Base-by-base conservation (phyloP, 805 yeast species). In the Ogataea zsoltii region DNA sequence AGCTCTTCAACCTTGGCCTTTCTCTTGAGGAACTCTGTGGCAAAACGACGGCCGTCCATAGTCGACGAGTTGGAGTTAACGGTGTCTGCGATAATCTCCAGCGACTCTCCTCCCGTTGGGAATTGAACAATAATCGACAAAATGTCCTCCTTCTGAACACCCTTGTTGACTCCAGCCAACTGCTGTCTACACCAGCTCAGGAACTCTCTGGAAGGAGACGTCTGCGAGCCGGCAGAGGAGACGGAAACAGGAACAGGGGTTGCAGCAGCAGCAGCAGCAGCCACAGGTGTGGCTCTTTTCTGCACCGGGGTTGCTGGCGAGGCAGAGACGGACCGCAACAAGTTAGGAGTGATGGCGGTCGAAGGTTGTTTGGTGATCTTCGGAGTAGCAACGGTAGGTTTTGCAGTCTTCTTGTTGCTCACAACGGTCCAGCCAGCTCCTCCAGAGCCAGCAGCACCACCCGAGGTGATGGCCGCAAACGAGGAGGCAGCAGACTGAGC, bases 41-140 rank as follows among this genome's bases (percentile, higher is more conserved):
- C 96, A 71, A 91, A 92, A 54, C 96, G 76, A 62, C 96, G 82
- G 18, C 98, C 98, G 64, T 94, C 97, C 86, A 92, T 83, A 1
- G 91, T 85, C 2, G 91, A 78, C 33, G 96, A 85, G 49, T 89
- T 86, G 19, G 94, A 82, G 69, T 89, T 90, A 47, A 92, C 82
- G 11, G 97, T 88, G 60, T 92, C 99, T 2, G 96, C 85, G 61
- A 92, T 90, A 62, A 92, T 87, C 63, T 84, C 96, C 39, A 76
- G 73, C 0, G 96, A 80, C 55, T 89, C 96, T 6, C 74, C 56
- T 32, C 82, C 79, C n/a, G 77, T 67, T 29, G 97, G 97, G 50
- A 92, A 76, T 49, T 89, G 83, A 50, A 91, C 70, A 57, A 94
- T 76, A 61, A 94, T 83, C 45, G 85, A 83, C 39, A 92, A 71